A percentile compares a stretch with the other conserved stretches of the same genome.
These are phyloP conservation scores for Penicillium sp. DNA, from an alignment of 2,329 filamentous ascomycete species.

Conservation along the genomic window DNA sequence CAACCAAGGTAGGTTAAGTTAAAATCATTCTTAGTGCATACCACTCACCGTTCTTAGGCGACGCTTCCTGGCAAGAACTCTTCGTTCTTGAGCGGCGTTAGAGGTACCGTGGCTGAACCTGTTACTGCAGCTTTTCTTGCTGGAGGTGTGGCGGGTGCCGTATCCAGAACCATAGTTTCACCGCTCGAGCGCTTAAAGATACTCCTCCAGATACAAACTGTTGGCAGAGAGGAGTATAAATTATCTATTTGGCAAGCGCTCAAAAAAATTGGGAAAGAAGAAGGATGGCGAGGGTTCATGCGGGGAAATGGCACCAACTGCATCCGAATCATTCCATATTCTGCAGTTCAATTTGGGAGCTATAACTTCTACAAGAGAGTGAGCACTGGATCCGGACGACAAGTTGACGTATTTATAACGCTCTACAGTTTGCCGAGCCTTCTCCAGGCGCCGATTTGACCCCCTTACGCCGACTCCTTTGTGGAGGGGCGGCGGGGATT, in stretches of 20 bases:
- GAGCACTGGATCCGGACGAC: conserved; percentile 42
- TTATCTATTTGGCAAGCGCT: conserved; percentile 87
- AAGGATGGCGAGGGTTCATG: conserved; percentile 98
- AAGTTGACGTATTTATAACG: conserved; percentile 18
- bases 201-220: conserved; percentile 93
- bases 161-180: conserved; percentile 96
- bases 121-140: conserved; percentile 91
- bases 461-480: conserved; percentile 78
- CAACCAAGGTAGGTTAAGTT: conserved; percentile 29
- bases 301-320: conserved; percentile 97
- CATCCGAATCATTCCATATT: conserved; percentile 97
- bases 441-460: conserved; percentile 74
- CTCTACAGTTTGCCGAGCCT: conserved; percentile 71
- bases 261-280: conserved; percentile 93
- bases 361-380: conserved; percentile 98
- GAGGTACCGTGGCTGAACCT: conserved; percentile 71
- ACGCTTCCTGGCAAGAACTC: conserved; percentile 19
- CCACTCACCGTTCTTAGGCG: conserved; percentile 25
- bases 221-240: conserved; percentile 89
- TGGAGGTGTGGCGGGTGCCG: conserved; percentile 90
- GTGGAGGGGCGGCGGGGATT: conserved; percentile 88
- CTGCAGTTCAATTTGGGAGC: conserved; percentile 95
- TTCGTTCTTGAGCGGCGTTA: conserved; percentile 32
- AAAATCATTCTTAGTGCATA: neutral
- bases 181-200: conserved; percentile 96